Conservation (phyloP, 228 moss, liverwort and hornwort genomes). For the Sphagnum magellanicum region DNA sequence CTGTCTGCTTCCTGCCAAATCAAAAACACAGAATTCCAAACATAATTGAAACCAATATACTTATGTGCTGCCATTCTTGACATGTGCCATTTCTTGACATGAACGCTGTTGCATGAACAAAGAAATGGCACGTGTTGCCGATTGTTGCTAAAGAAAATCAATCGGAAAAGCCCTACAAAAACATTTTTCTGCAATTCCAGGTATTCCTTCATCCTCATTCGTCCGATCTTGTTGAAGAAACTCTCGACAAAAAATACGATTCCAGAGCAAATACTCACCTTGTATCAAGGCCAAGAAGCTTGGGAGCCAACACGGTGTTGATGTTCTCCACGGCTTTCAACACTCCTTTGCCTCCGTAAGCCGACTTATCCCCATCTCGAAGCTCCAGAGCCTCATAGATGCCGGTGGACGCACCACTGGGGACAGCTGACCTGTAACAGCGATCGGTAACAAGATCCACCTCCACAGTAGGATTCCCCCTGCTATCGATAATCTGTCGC, state of each 20-base stretch:
- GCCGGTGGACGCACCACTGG: constrained; percentile 56
- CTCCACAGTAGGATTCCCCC: constrained; percentile 59
- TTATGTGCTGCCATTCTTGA: not conserved
- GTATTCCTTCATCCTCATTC: no score
- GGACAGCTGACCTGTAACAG: constrained; percentile 38
- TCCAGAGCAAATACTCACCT: constrained; percentile 13
- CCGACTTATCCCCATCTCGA: constrained; percentile 36
- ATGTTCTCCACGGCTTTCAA: constrained; percentile 54
- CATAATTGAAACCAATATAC: not conserved
- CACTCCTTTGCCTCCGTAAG: constrained; percentile 48
- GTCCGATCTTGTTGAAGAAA: no score
- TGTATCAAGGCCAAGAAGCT: constrained; percentile 47
- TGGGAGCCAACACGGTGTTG: constrained; percentile 41
- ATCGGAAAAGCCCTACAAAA: no score
- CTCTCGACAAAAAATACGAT: no score
- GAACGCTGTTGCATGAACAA: not conserved
- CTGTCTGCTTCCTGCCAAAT: constrained; percentile 35
- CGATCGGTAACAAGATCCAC: constrained; percentile 51
- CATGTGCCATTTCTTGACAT: not conserved
- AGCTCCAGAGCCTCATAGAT: constrained; percentile 58
- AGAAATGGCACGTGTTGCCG: not conserved
- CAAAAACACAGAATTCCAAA: not conserved
- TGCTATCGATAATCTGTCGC: constrained; percentile 47
- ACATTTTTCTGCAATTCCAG: no score
- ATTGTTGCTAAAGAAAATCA: no score